Conservation (phyloP, 2,329 filamentous ascomycete genomes). For the Gaeumannomyces sp. region DNA sequence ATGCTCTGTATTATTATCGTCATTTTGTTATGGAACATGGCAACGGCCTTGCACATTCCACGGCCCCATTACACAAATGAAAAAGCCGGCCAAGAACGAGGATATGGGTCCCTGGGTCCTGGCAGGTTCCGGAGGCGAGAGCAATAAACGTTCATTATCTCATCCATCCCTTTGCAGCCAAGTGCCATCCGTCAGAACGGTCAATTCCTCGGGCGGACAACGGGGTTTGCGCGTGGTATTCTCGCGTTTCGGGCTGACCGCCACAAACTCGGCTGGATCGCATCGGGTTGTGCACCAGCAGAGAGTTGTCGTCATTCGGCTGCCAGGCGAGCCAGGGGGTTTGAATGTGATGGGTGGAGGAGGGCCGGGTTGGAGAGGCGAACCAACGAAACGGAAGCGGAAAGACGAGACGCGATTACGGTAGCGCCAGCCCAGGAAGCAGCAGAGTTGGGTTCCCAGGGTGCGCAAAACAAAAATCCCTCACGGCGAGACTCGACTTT, state of each 20-base stretch:
- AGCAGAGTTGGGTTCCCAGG: background rate
- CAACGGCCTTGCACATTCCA: background rate
- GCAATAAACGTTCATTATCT: background rate
- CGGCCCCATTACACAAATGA: background rate
- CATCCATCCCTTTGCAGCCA: background rate
- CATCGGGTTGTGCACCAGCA: background rate
- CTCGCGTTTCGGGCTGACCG: background rate
- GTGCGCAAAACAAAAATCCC: conserved; percentile 6
- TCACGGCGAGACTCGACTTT: conserved; percentile 3
- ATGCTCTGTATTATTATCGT: background rate
- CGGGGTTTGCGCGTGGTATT: too few relatives aligned
- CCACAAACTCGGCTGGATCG: background rate
- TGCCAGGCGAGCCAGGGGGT: background rate
- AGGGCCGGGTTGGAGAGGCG: background rate
- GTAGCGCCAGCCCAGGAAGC: background rate
- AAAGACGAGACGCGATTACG: background rate
- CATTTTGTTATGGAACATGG: background rate
- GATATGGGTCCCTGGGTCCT: background rate
- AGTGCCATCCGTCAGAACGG: too few relatives aligned
- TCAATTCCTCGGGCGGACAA: too few relatives aligned
- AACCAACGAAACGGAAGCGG: background rate
- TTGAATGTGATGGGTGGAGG: background rate
- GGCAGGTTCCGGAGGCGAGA: background rate
- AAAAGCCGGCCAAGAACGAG: background rate
- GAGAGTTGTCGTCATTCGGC: background rate